These are phyloP conservation scores for Komagataea norvegica DNA, from an alignment of 1,139 yeast genomes.

Conservation along the genomic window DNA sequence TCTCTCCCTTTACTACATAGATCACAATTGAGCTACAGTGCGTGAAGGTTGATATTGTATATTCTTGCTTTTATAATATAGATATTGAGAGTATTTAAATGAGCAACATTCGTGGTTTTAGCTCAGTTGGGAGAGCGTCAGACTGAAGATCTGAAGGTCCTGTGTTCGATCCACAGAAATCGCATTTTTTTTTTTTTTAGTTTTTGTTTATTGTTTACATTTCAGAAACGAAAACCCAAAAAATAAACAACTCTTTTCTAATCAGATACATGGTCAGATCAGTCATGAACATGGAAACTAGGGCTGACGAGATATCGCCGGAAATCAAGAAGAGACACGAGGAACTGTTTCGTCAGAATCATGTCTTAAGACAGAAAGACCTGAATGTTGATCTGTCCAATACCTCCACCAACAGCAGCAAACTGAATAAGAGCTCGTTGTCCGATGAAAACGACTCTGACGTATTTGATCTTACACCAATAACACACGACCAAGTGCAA, in stretches of 20 bases:
- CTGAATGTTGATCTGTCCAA: constrained; percentile 6
- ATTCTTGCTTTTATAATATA: not conserved
- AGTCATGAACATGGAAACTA: not conserved
- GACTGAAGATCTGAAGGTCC: constrained; percentile 87
- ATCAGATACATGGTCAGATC: not conserved
- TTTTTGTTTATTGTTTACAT: constrained; percentile 9
- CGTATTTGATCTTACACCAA: constrained; percentile 15
- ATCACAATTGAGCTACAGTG: no score
- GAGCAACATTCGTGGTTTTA: constrained; percentile 32
- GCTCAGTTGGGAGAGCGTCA: constrained; percentile 90
- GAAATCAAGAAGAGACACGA: constrained; percentile 14
- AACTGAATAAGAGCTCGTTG: no score
- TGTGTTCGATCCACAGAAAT: constrained; percentile 81
- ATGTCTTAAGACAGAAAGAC: constrained; percentile 17
- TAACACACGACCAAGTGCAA: constrained; percentile 16
- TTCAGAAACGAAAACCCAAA: constrained; percentile 3
- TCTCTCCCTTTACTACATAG: no score
- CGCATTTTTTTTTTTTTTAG: constrained; percentile 39
- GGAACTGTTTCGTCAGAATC: constrained; percentile 16
- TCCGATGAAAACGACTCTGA: constrained; percentile 4
- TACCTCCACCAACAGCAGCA: not conserved
- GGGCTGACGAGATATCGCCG: not conserved
- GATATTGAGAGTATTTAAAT: not conserved
- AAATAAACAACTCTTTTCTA: constrained; percentile 1
- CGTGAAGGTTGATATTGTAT: not conserved